phyloP scores from a whole-genome alignment of 2,329 filamentous ascomycete species.

The Scedosporium dehoogii region DNA sequence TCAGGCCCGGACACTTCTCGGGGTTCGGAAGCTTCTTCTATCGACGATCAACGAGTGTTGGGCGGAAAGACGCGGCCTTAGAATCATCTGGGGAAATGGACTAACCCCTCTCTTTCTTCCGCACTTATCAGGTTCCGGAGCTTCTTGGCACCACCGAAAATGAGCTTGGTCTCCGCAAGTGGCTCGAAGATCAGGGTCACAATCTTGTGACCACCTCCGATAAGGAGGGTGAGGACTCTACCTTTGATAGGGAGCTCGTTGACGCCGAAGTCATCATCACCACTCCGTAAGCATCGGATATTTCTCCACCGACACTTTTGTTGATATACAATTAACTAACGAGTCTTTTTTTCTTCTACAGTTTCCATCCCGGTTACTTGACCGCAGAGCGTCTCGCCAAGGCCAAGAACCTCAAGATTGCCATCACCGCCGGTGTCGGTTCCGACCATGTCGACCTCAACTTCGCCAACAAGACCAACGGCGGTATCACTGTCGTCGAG shows the following conservation, averaged over 20 bases:
- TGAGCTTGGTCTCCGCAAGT: conserved; percentile 93
- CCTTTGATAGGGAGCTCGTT: conserved; percentile 89
- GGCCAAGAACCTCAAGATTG: conserved; percentile 98
- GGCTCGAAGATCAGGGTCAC: conserved; percentile 96
- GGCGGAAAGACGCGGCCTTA: not conserved
- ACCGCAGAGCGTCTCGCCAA: conserved; percentile 92
- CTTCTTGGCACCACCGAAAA: conserved; percentile 96
- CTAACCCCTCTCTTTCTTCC: conserved; percentile 9
- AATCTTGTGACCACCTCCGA: conserved; percentile 93
- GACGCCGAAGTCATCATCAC: conserved; percentile 99
- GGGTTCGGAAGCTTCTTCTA: not conserved
- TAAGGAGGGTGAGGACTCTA: conserved; percentile 90
- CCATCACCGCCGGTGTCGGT: conserved; percentile 93
- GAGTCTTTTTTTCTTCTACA: conserved; percentile 22
- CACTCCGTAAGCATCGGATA: conserved; percentile 58
- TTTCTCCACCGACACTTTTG: not conserved
- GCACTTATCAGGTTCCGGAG: conserved; percentile 49
- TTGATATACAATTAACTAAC: not conserved
- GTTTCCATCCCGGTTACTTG: conserved; percentile 97
- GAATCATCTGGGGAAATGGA: not conserved
- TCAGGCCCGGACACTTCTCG: not conserved
- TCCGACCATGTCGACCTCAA: conserved; percentile 97
- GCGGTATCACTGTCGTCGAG: conserved; percentile 92
- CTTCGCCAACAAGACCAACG: conserved; percentile 96
- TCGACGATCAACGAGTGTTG: not conserved